Base-by-base conservation (phyloP, 305 asterid genomes). In the Fraxinus latifolia region DNA sequence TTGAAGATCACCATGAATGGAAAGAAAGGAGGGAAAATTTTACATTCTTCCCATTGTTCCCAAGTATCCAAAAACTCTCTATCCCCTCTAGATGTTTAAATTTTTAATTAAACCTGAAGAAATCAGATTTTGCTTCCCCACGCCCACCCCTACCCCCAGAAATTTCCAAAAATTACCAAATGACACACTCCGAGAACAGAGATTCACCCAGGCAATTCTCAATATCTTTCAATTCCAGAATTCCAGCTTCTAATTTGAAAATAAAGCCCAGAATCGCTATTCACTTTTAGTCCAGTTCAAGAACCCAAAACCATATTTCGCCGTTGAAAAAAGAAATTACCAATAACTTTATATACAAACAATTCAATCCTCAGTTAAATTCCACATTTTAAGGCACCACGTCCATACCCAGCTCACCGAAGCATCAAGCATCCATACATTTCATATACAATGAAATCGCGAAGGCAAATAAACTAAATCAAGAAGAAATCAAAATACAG, bases 261-360 rank as follows among this genome's bases (percentile, higher is more conserved):
- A 23, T 50, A 42, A 80, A 82, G 76, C 84, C 85, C 84, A 73
- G 77, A 80, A 72, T 58, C 55, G 1, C 33, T 25, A 65, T 65
- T 62, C 34, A 25, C 17, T 65, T 25, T 58, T 58, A 11, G 42
- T 25, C 50, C 42, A 78, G 71, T 14, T 81, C 71, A 44, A 25
- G 29, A 70, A 79, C 82, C 81, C 84, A 44, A 67, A 21, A 23
- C 9, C 80, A 15, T 76, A 23, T 65, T 68, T 74, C 79, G 36
- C 75, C 77, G 9, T 14, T 7, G 31, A 53, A 42, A 12, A 53
- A 12, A 19, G 19, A 73, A 74, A 77, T 23, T 65, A 65, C 73
- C 2, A 27, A 25, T 27, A 11, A 25, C 5, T 60, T 60, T 60
- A 60, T 21, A 60, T 7, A 60, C 70, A 60, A 60, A 60, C 31